These are phyloP conservation scores for Penicillium fimorum DNA, from an alignment of 495 filamentous ascomycete species.

Conservation along the genomic window DNA sequence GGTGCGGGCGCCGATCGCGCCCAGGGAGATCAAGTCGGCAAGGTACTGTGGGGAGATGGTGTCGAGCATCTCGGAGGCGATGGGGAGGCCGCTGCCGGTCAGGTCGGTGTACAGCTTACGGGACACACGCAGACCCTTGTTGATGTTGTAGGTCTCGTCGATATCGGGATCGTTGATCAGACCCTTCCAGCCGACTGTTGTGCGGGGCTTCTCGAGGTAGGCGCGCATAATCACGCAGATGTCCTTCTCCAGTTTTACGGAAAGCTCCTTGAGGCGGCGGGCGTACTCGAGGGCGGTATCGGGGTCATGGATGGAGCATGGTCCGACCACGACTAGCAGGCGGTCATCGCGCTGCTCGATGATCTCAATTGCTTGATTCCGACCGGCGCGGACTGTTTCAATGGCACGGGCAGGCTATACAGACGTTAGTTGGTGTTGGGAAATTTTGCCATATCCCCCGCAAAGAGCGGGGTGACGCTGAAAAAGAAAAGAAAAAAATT, in stretches of 20 bases:
- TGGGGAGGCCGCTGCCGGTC: constrained; percentile 81
- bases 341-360: constrained; percentile 80
- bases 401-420: constrained; percentile 48
- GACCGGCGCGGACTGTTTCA: constrained; percentile 76
- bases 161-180: constrained; percentile 99
- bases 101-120: constrained; percentile 89
- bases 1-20: constrained; percentile 94
- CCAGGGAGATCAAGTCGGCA: constrained; percentile 90
- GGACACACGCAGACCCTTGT: constrained; percentile 91
- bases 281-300: constrained; percentile 85
- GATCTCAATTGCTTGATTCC: constrained; percentile 76
- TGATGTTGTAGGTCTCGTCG: constrained; percentile 96
- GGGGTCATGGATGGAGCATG: constrained; percentile 97
- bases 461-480: constrained; percentile 10
- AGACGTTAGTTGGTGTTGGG: constrained; percentile 12
- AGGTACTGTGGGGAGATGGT: constrained; percentile 97
- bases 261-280: constrained; percentile 67
- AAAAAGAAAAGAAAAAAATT: constrained; percentile 24
- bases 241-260: constrained; percentile 74
- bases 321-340: constrained; percentile 89
- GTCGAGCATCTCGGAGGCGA: constrained; percentile 96
- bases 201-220: constrained; percentile 98
- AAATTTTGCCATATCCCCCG: not conserved
- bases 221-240: constrained; percentile 94
- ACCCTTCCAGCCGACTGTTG: constrained; percentile 99